These are phyloP conservation scores for Aspergillus ruber DNA, from an alignment of 2,329 filamentous ascomycete species.

Conservation along the genomic window DNA sequence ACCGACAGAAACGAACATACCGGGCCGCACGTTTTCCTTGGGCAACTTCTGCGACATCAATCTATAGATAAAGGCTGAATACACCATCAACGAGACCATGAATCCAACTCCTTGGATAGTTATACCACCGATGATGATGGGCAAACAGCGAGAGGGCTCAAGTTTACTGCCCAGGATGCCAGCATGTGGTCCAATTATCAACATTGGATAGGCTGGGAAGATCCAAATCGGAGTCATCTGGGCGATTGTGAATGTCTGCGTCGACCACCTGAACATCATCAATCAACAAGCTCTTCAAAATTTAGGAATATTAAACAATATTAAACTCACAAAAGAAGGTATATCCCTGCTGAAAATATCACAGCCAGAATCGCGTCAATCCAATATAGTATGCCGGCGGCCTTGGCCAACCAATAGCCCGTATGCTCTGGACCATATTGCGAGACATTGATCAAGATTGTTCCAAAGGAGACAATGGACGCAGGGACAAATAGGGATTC, in stretches of 20 bases:
- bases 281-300: not conserved
- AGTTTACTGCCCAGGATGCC: constrained; percentile 49
- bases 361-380: constrained; percentile 64
- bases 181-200: constrained; percentile 70
- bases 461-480: constrained; percentile 61
- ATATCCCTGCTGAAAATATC: constrained; percentile 62
- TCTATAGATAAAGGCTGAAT: constrained; percentile 75
- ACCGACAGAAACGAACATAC: constrained; percentile 80
- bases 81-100: constrained; percentile 68
- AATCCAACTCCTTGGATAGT: constrained; percentile 61
- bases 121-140: constrained; percentile 54
- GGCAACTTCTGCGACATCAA: constrained; percentile 85
- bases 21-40: constrained; percentile 66
- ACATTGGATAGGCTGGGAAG: constrained; percentile 74
- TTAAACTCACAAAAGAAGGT: constrained; percentile 56
- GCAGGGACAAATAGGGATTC: constrained; percentile 74
- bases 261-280: constrained; percentile 49
- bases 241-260: constrained; percentile 64
- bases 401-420: constrained; percentile 55
- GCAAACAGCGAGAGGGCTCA: constrained; percentile 39
- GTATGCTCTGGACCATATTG: constrained; percentile 64
- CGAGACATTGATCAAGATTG: constrained; percentile 69
- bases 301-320: not conserved
- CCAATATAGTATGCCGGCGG: constrained; percentile 68
- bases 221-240: constrained; percentile 87